phyloP scores from a whole-genome alignment of 306 rosid genomes.

The Cercis canadensis region DNA sequence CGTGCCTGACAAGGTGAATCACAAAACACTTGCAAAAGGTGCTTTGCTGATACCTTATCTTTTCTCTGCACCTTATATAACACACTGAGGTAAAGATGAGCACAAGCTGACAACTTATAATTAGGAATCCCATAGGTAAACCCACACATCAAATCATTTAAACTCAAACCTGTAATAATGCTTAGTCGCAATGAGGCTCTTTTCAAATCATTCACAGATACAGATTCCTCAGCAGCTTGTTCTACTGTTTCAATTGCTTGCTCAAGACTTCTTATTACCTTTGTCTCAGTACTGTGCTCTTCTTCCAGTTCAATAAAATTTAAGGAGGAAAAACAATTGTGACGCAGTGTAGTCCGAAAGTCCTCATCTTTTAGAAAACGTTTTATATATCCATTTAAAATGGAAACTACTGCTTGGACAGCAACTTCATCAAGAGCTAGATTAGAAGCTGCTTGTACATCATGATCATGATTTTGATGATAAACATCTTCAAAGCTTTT shows the following conservation, averaged over 20 bases:
- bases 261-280: conserved; percentile 65
- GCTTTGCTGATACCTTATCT: conserved; percentile 70
- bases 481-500: conserved; percentile 29
- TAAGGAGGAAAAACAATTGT: conserved; percentile 62
- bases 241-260: conserved; percentile 77
- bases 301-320: conserved; percentile 46
- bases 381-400: conserved; percentile 65
- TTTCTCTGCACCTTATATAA: conserved; percentile 65
- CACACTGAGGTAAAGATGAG: conserved; percentile 91
- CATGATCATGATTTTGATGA: conserved; percentile 23
- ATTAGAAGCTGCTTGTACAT: conserved; percentile 23
- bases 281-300: conserved; percentile 48
- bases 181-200: conserved; percentile 66
- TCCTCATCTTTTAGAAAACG: conserved; percentile 67
- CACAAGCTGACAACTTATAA: conserved; percentile 74
- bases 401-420: conserved; percentile 72
- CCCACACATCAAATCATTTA: conserved; percentile 58
- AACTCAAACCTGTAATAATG: conserved; percentile 70
- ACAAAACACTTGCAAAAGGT: conserved; percentile 83
- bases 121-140: conserved; percentile 64
- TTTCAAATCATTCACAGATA: conserved; percentile 54
- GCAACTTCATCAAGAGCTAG: conserved; percentile 53
- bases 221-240: conserved; percentile 54
- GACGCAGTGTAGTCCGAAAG: conserved; percentile 53
- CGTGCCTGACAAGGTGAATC: conserved; percentile 76